These are phyloP conservation scores for Penicillium ucsense DNA, from an alignment of 495 filamentous ascomycete species.

Conservation along the genomic window DNA sequence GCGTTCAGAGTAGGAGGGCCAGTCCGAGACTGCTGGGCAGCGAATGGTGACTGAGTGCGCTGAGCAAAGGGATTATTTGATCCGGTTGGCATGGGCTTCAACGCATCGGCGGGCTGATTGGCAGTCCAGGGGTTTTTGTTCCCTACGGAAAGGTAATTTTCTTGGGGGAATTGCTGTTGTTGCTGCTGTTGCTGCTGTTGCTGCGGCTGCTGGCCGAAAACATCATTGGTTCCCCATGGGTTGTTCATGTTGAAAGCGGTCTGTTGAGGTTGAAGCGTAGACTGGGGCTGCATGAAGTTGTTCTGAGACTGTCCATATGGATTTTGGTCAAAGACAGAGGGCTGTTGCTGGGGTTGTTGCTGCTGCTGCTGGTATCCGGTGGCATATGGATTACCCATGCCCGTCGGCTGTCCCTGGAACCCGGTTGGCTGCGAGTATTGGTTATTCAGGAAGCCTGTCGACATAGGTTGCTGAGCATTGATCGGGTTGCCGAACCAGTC, in stretches of 20 bases:
- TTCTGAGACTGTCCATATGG: slow-evolving; percentile 40
- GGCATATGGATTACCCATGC: slow-evolving; percentile 55
- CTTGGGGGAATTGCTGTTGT: slow-evolving; percentile 47
- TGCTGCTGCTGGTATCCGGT: slow-evolving; percentile 58
- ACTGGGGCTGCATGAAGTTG: slow-evolving; percentile 42
- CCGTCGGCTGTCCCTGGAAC: slow-evolving; percentile 54
- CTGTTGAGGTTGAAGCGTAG: slow-evolving; percentile 56
- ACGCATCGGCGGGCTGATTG: slow-evolving; percentile 31
- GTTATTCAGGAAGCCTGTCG: slow-evolving; percentile 75
- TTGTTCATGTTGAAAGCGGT: slow-evolving; percentile 62
- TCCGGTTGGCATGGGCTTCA: slow-evolving; percentile 59
- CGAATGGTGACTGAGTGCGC: slow-evolving; percentile 48
- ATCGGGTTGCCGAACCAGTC: slow-evolving; percentile 97
- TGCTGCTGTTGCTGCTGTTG: slow-evolving; percentile 41
- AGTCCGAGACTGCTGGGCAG: slow-evolving; percentile 47
- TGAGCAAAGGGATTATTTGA: slow-evolving; percentile 94
- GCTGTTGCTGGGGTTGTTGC: slow-evolving; percentile 45
- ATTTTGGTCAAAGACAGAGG: slow-evolving; percentile 51
- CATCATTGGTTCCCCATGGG: slow-evolving; percentile 49
- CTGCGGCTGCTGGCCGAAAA: slow-evolving; percentile 32
- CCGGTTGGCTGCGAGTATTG: slow-evolving; percentile 68
- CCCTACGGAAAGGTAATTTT: slow-evolving; percentile 55
- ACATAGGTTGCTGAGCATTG: slow-evolving; percentile 61
- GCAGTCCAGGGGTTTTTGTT: slow-evolving; percentile 72
- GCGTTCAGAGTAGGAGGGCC: slow-evolving; percentile 57